A percentile compares a stretch with the other conserved stretches of the same genome.
phyloP scores from a whole-genome alignment of 1,284 basidiomycete genomes.

The Sporisorium reilianum region DNA sequence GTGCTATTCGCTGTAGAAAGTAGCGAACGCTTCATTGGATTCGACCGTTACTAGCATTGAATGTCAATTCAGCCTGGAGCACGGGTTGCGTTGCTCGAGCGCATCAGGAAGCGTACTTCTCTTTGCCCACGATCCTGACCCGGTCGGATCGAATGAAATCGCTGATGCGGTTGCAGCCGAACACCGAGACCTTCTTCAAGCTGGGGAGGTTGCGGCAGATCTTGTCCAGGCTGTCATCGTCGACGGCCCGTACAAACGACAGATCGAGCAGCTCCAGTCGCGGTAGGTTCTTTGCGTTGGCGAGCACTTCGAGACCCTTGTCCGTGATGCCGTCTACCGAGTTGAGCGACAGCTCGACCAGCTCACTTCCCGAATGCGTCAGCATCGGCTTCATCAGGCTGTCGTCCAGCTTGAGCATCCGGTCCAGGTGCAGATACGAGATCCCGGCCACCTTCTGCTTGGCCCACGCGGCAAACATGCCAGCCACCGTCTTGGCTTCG shows the following conservation, averaged over 20 bases:
- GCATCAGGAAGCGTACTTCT: constrained; percentile 40
- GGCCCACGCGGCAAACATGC: constrained; percentile 41
- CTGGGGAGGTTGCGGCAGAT: constrained; percentile 71
- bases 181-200: constrained; percentile 64
- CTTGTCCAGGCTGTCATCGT: constrained; percentile 83
- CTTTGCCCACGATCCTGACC: constrained; percentile 62
- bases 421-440: constrained; percentile 61
- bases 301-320: constrained; percentile 74
- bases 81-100: neutral
- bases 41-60: neutral
- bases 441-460: constrained; percentile 33
- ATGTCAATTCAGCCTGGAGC: neutral
- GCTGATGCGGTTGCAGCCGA: constrained; percentile 67
- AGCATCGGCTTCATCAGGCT: constrained; percentile 77
- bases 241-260: constrained; percentile 86
- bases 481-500: constrained; percentile 38
- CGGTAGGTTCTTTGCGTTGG: constrained; percentile 46
- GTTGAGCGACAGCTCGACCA: constrained; percentile 81
- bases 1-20: too few relatives aligned
- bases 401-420: constrained; percentile 72
- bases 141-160: constrained; percentile 52
- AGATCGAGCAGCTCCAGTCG: constrained; percentile 78
- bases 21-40: too few relatives aligned
- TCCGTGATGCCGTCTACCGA: constrained; percentile 78
- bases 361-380: constrained; percentile 76